Percentiles rank a stretch among this genome's conserved stretches.
These are phyloP conservation scores for Pezicula rhizophila DNA, from an alignment of 2,329 filamentous ascomycete genomes.

Conservation along the genomic window DNA sequence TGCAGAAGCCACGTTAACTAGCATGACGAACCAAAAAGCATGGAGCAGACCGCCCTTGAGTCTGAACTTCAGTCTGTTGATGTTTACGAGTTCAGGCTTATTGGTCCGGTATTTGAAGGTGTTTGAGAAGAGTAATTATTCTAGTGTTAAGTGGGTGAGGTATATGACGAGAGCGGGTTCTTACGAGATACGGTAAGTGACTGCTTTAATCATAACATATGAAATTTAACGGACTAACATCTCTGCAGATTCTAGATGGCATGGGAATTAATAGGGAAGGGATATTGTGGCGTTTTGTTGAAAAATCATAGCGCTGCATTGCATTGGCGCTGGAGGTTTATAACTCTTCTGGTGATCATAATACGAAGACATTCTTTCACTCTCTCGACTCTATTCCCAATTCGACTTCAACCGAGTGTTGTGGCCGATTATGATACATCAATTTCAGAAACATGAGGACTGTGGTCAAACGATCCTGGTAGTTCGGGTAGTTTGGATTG, in stretches of 20 bases:
- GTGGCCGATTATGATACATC: no score
- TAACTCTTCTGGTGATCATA: neutral
- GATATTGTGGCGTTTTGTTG: neutral
- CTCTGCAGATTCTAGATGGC: neutral
- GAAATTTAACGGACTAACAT: neutral
- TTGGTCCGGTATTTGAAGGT: constrained; percentile 94
- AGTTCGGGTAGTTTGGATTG: no score
- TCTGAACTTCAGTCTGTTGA: constrained; percentile 86
- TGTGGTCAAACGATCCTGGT: no score
- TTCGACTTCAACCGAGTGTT: no score
- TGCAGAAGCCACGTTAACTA: constrained; percentile 86
- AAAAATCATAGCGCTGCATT: constrained; percentile 3
- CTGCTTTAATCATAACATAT: neutral
- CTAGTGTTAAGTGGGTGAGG: constrained; percentile 96
- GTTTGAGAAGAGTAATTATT: constrained; percentile 99
- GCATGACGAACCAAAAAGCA: constrained; percentile 96
- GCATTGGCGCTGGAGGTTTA: constrained; percentile 1
- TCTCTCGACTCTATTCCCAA: no score
- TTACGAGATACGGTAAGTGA: constrained; percentile 79
- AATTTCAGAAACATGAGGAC: no score
- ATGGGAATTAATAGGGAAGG: neutral
- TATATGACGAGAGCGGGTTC: constrained; percentile 98
- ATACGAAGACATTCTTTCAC: neutral
- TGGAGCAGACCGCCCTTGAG: constrained; percentile 93
- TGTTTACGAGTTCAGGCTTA: constrained; percentile 95